phyloP scores from a whole-genome alignment of 1,284 basidiomycete species.

The Ceratobasidium sp. region DNA sequence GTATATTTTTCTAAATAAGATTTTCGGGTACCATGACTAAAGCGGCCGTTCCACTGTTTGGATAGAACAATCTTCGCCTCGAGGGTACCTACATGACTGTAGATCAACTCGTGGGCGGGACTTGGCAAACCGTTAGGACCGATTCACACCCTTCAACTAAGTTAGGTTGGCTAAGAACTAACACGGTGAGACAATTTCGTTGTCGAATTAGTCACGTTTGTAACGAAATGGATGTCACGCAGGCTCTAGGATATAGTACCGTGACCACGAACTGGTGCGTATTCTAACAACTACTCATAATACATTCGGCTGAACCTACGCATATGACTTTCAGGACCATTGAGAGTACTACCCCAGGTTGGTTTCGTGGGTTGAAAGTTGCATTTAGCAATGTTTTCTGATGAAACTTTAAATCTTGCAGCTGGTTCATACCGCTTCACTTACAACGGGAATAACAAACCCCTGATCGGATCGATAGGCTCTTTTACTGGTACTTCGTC shows the following conservation, averaged over 20 bases:
- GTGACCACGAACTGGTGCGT: slow-evolving; percentile 48
- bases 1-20: slow-evolving; percentile 50
- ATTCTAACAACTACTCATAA: not conserved
- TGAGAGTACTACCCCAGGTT: slow-evolving; percentile 40
- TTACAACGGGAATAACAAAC: slow-evolving; percentile 84
- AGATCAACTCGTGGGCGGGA: slow-evolving; percentile 65
- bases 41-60: not conserved
- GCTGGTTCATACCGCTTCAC: slow-evolving; percentile 70
- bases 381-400: not conserved
- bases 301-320: not conserved
- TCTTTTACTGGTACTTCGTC: slow-evolving; percentile 75
- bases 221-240: not conserved
- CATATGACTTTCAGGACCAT: slow-evolving; percentile 22
- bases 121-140: slow-evolving; percentile 73
- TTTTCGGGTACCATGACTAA: not conserved
- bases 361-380: not conserved
- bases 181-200: slow-evolving; percentile 60
- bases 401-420: slow-evolving; percentile 7
- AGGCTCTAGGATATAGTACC: slow-evolving; percentile 47
- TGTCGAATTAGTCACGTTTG: not conserved
- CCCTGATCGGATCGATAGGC: slow-evolving; percentile 68
- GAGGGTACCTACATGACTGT: slow-evolving; percentile 81
- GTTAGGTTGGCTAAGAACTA: slow-evolving; percentile 76
- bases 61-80: slow-evolving; percentile 81
- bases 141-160: slow-evolving; percentile 87